These are phyloP conservation scores for Nothophaeocryptopus gaeumannii DNA, from an alignment of 2,329 filamentous ascomycete species.

Conservation along the genomic window DNA sequence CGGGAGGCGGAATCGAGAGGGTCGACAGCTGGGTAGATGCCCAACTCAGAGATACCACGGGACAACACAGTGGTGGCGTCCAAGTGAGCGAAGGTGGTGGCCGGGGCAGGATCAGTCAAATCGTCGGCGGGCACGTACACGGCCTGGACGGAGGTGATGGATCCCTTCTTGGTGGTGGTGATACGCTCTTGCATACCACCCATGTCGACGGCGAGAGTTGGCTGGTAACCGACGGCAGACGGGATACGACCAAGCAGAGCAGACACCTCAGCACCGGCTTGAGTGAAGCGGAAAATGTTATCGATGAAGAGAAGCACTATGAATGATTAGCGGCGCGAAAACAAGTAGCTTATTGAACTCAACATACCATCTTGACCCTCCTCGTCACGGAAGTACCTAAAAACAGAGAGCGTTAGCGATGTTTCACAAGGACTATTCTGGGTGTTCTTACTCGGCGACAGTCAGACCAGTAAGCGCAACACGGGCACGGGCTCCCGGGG, in stretches of 20 bases:
- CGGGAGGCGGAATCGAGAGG: constrained; percentile 99
- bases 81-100: constrained; percentile 99
- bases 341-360: neutral
- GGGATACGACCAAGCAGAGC: constrained; percentile 98
- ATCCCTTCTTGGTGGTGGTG: constrained; percentile 98
- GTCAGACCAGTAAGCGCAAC: constrained; percentile 83
- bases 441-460: neutral
- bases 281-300: constrained; percentile 90
- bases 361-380: constrained; percentile 70
- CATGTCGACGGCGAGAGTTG: constrained; percentile 97
- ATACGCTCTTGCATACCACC: constrained; percentile 99
- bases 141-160: constrained; percentile 99
- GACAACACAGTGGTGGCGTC: constrained; percentile 99
- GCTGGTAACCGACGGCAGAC: constrained; percentile 99
- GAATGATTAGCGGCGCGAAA: no score
- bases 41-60: constrained; percentile 99
- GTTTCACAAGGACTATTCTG: no score
- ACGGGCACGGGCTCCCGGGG: constrained; percentile 98
- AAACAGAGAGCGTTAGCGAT: neutral
- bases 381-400: constrained; percentile 61
- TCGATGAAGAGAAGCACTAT: constrained; percentile 95
- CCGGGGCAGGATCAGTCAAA: constrained; percentile 99
- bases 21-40: constrained; percentile 99
- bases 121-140: constrained; percentile 99
- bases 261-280: constrained; percentile 99